Percentiles rank a stretch among this genome's conserved stretches.
phyloP scores from a whole-genome alignment of 129 eudicot species.

The carrot (Daucus carota) region DNA sequence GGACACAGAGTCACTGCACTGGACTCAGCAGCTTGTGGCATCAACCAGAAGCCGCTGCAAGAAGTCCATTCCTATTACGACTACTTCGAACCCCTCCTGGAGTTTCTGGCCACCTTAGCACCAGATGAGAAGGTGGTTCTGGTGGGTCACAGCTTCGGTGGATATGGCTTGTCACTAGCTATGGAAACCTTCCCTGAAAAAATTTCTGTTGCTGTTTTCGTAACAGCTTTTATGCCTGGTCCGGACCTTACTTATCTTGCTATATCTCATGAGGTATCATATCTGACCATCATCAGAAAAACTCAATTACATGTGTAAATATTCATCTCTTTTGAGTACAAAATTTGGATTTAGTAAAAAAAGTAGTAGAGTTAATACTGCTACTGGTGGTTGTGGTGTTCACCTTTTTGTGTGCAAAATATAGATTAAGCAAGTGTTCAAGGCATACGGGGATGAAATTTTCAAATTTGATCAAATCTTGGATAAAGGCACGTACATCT shows the following conservation, averaged over 20 bases:
- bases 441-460: neutral
- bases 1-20: conserved; percentile 22
- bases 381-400: too few relatives aligned
- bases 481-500: conserved; percentile 10
- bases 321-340: too few relatives aligned
- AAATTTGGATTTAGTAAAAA: too few relatives aligned
- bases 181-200: conserved; percentile 12
- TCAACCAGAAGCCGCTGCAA: conserved; percentile 7
- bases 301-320: too few relatives aligned
- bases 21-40: conserved; percentile 21
- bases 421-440: neutral
- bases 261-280: neutral
- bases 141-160: conserved; percentile 17
- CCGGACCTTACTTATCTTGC: neutral
- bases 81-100: conserved; percentile 8
- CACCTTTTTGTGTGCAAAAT: too few relatives aligned
- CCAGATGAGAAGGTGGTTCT: conserved; percentile 15
- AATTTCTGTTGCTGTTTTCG: conserved; percentile 7
- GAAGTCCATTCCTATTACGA: neutral
- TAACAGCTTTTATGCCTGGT: conserved; percentile 1
- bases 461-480: conserved; percentile 1
- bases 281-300: too few relatives aligned
- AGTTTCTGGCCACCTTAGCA: conserved; percentile 4
- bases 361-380: too few relatives aligned
- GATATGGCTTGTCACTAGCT: conserved; percentile 2